Percentiles rank a stretch among this genome's conserved stretches.
Conservation (phyloP, 306 rosid genomes). For the Quercus bicolor region DNA sequence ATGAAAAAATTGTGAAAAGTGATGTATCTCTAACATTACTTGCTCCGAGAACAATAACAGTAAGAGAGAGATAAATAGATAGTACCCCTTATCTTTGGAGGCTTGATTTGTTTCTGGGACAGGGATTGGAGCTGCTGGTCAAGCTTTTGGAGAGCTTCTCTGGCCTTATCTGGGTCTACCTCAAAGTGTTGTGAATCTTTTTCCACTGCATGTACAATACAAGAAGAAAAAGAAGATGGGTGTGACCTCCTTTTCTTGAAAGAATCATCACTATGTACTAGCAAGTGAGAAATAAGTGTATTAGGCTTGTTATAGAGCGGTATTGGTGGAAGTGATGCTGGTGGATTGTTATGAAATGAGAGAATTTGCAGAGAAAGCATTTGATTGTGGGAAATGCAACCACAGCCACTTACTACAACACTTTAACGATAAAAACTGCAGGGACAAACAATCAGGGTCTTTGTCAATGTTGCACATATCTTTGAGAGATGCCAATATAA, state of each 20-base stretch:
- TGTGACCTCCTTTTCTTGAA: conserved; percentile 15
- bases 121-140: conserved; percentile 70
- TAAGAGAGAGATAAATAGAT: conserved; percentile 5
- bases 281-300: background rate
- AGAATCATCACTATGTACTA: background rate
- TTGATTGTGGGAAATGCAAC: conserved; percentile 17
- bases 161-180: conserved; percentile 74
- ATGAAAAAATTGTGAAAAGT: no score
- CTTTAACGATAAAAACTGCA: background rate
- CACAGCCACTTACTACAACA: conserved; percentile 7
- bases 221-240: conserved; percentile 16
- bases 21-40: no score
- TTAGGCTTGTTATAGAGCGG: background rate
- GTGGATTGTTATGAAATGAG: conserved; percentile 30
- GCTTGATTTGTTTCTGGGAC: conserved; percentile 41
- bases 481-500: no score
- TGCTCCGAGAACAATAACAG: background rate
- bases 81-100: conserved; percentile 52
- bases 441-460: background rate
- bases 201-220: conserved; percentile 39
- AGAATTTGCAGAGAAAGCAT: conserved; percentile 38
- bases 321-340: conserved; percentile 10
- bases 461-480: background rate
- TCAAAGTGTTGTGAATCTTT: conserved; percentile 66
- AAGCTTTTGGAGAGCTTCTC: conserved; percentile 74